These are phyloP conservation scores for Botrytis elliptica DNA, from an alignment of 2,329 filamentous ascomycete species.

Conservation along the genomic window DNA sequence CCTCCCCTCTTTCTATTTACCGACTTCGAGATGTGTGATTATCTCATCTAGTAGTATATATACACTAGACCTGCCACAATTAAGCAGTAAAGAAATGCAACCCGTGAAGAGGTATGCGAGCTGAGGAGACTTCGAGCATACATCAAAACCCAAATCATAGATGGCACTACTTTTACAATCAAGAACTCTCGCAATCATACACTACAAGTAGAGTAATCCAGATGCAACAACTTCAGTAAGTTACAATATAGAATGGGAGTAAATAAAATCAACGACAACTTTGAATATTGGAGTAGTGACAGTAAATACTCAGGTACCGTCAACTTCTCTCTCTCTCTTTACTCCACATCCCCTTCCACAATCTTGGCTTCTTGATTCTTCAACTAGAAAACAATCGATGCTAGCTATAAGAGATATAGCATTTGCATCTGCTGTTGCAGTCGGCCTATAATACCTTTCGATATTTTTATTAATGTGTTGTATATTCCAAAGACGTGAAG, in stretches of 20 bases:
- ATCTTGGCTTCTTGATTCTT: neutral
- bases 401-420: neutral
- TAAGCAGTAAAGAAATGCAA: neutral
- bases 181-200: neutral
- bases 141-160: neutral
- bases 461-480: neutral
- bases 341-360: rapidly evolving
- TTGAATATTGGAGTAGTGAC: neutral
- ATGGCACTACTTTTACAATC: neutral
- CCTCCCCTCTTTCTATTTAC: neutral
- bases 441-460: no score
- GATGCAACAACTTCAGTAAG: neutral
- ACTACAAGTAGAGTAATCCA: rapidly evolving
- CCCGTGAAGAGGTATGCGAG: no score
- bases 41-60: neutral
- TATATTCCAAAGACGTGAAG: neutral
- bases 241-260: rapidly evolving
- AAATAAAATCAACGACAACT: neutral
- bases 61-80: neutral
- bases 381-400: rapidly evolving
- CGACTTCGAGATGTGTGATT: neutral
- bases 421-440: neutral
- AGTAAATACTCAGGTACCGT: neutral
- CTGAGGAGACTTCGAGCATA: neutral
- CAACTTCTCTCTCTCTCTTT: neutral